These are phyloP conservation scores for Allomyces arbusculus DNA, from an alignment of 192 early-diverging fungal species.

Conservation along the genomic window DNA sequence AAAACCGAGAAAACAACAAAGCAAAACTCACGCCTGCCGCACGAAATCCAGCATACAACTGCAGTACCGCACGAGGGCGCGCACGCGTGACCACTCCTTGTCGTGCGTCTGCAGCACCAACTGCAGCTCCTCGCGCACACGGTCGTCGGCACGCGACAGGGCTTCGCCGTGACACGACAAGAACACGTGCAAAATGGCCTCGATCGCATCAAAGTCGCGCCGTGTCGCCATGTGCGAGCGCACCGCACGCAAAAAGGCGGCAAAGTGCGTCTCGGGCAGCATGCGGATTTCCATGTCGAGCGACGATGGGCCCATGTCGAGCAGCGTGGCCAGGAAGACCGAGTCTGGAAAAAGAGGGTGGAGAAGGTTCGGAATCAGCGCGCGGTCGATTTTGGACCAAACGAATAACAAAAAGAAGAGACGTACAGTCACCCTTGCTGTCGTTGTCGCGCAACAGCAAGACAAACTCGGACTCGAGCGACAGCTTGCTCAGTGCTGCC, in stretches of 20 bases:
- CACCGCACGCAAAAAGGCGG: slow-evolving; percentile 43
- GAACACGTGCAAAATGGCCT: slow-evolving; percentile 59
- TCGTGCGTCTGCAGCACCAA: slow-evolving; percentile 15
- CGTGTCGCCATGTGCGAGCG: slow-evolving; percentile 32
- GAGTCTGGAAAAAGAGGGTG: background rate
- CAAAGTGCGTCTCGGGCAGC: slow-evolving; percentile 42
- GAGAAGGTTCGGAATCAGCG: background rate
- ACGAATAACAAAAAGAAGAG: slow-evolving; percentile 6
- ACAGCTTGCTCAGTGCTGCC: slow-evolving; percentile 2
- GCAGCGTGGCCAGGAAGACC: slow-evolving; percentile 44
- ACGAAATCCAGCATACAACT: slow-evolving; percentile 39
- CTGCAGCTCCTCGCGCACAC: slow-evolving; percentile 19
- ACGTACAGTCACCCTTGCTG: background rate
- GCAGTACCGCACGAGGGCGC: slow-evolving; percentile 38
- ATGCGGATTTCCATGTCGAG: slow-evolving; percentile 72
- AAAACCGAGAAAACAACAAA: too few relatives aligned
- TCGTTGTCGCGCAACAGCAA: slow-evolving; percentile 13
- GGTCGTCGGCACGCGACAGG: slow-evolving; percentile 34
- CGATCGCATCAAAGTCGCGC: slow-evolving; percentile 70
- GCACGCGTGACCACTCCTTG: slow-evolving; percentile 32
- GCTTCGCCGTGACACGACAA: slow-evolving; percentile 63
- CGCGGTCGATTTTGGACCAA: slow-evolving; percentile 1
- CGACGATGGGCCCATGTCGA: slow-evolving; percentile 57
- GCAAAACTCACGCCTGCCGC: background rate
- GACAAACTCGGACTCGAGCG: slow-evolving; percentile 15